These are phyloP conservation scores for Tranzscheliella williamsii DNA, from an alignment of 1,284 basidiomycete genomes.

Conservation along the genomic window DNA sequence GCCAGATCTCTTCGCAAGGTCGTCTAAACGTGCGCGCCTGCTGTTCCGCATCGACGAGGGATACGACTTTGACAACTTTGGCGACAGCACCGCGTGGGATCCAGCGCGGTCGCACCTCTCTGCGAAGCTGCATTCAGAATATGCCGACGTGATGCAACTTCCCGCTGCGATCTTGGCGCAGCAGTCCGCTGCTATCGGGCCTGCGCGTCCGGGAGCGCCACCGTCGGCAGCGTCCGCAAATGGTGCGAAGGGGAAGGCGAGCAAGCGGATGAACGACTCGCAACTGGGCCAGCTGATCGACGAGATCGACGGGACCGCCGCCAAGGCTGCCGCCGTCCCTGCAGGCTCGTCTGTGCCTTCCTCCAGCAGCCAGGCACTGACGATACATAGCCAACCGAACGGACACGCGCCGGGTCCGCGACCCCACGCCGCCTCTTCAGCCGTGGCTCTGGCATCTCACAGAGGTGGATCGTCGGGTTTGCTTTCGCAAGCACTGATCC, in stretches of 20 bases:
- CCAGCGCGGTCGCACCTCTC: constrained; percentile 63
- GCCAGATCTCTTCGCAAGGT: constrained; percentile 31
- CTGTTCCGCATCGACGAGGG: constrained; percentile 32
- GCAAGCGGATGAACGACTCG: constrained; percentile 20
- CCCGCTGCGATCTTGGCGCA: constrained; percentile 80
- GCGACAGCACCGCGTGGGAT: constrained; percentile 13
- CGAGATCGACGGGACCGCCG: constrained; percentile 18
- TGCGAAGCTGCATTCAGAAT: constrained; percentile 80
- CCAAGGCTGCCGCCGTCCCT: constrained; percentile 3
- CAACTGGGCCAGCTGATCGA: constrained; percentile 15
- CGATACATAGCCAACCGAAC: constrained; percentile 8
- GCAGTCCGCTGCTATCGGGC: constrained; percentile 77
- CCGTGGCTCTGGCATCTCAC: constrained; percentile 17
- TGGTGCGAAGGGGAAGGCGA: constrained; percentile 3
- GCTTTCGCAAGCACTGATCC: constrained; percentile 52
- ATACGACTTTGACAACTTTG: constrained; percentile 33
- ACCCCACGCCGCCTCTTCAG: constrained; percentile 9
- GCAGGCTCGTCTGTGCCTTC: constrained; percentile 8
- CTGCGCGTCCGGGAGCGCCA: constrained; percentile 19
- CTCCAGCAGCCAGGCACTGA: constrained; percentile 24
- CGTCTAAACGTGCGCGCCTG: constrained; percentile 29
- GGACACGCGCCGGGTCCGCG: constrained; percentile 2
- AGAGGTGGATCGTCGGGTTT: constrained; percentile 30
- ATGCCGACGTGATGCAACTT: constrained; percentile 80
- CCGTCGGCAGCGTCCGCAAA: background rate